Conservation (phyloP, 768 basidiomycete genomes). For the Tylopilus vinaceipallidus region DNA sequence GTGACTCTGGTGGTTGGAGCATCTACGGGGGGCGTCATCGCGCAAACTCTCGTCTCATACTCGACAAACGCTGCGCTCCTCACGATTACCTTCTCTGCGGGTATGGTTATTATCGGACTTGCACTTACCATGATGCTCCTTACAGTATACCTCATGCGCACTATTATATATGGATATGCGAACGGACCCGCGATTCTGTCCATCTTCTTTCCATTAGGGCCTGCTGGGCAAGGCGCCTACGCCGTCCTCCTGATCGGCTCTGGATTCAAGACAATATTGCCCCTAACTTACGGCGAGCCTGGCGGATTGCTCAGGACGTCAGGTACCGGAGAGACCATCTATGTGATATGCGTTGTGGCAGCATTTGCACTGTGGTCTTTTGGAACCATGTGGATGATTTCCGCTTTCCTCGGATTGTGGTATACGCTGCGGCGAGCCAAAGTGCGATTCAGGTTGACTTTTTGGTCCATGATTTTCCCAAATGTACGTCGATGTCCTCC, state of each 20-base stretch:
- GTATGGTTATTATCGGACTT: slow-evolving; percentile 56
- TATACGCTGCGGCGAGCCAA: slow-evolving; percentile 39
- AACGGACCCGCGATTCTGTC: slow-evolving; percentile 48
- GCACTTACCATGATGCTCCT: slow-evolving; percentile 64
- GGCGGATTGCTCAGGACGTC: slow-evolving; percentile 34
- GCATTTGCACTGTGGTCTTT: slow-evolving; percentile 60
- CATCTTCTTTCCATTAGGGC: slow-evolving; percentile 73
- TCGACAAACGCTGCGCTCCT: slow-evolving; percentile 50
- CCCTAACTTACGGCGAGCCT: slow-evolving; percentile 33
- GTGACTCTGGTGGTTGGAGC: slow-evolving; percentile 71
- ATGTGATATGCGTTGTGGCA: slow-evolving; percentile 45
- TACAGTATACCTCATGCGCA: slow-evolving; percentile 58
- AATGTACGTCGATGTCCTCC: slow-evolving; percentile 42
- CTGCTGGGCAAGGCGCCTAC: slow-evolving; percentile 66
- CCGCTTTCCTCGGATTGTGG: slow-evolving; percentile 49
- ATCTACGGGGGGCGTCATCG: slow-evolving; percentile 62
- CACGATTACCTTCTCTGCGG: slow-evolving; percentile 52
- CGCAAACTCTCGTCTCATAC: slow-evolving; percentile 44
- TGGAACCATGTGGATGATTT: slow-evolving; percentile 61
- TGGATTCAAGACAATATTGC: slow-evolving; percentile 39
- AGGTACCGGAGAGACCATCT: slow-evolving; percentile 39
- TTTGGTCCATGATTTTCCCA: slow-evolving; percentile 73
- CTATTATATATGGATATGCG: slow-evolving; percentile 56
- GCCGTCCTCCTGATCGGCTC: slow-evolving; percentile 56
- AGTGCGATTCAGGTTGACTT: slow-evolving; percentile 53